Base-by-base conservation (phyloP, 257 asterid species). In the Euphrasia confusa region DNA sequence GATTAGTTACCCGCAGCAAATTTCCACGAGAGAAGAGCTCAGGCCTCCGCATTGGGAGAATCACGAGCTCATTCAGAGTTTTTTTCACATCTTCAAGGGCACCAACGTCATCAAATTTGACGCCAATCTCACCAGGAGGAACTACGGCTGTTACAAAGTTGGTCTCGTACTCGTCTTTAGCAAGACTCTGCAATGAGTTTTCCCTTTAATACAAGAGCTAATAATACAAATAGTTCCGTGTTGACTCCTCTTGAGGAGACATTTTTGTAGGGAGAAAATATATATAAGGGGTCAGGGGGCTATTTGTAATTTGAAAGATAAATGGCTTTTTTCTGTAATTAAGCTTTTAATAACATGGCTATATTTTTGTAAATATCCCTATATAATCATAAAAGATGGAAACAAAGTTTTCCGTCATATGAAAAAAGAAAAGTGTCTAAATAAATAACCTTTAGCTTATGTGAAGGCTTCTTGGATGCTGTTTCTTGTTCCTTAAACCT, bases 31-130 rank as follows among this genome's bases (percentile, higher is more conserved):
- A 60, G 81, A 93, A 93, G 71, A 93, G 96, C 82, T 87, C 99
- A 33, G 99, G 99, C 82, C 96, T 83, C 72, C 70, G 76, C 99
- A 93, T 87, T 4, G 99, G 99, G 66, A 93, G 95, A 75, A 93
- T 89, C 33, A 89, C 99, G 68, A 93, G 97, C 62, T 93, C 99
- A 69, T 89, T 83, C 52, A 93, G 70, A 8, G 97, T 88, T 74
- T 78, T 87, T 65, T 93, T 93, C 71, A 87, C 96, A 17, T 80
- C 96, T 74, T 93, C 99, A 72, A 93, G 95, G 60, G 99, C 99
- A 75, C 99, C 99, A 69, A 93, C 84, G 69, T 93, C 97, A 70
- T 87, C 94, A 71, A 93, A 93, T 72, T 76, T 89, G 67, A 89
- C 95, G 75, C 99, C 99, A 37, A 89, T 84, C 81, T 93, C 97